Conservation (phyloP, 2,329 filamentous ascomycete species). For the Alternaria conjuncta region DNA sequence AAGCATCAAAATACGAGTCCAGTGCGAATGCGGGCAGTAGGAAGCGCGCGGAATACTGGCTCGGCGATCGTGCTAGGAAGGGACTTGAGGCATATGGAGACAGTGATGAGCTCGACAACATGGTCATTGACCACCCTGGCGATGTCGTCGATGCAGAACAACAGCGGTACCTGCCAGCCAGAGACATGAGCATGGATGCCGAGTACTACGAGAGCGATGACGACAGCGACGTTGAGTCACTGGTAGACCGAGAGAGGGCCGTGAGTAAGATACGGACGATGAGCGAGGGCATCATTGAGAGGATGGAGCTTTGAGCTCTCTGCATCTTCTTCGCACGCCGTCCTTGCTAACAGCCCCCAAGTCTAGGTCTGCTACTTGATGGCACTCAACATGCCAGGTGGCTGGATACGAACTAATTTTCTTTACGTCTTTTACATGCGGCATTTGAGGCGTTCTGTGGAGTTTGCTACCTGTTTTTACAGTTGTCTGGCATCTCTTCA, state of each 20-base stretch:
- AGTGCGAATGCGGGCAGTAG: conserved; percentile 65
- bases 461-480: not conserved
- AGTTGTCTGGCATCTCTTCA: conserved; percentile 12
- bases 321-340: not conserved
- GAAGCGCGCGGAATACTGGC: conserved; percentile 89
- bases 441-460: not conserved
- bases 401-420: not conserved
- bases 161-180: conserved; percentile 44
- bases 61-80: conserved; percentile 68
- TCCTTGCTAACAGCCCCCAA: not conserved
- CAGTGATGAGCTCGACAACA: conserved; percentile 53
- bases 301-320: conserved; percentile 56
- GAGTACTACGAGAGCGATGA: conserved; percentile 42
- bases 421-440: not conserved
- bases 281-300: conserved; percentile 61
- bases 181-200: conserved; percentile 40
- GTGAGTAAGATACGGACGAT: conserved; percentile 58
- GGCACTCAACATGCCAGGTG: not conserved
- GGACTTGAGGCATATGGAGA: conserved; percentile 53
- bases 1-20: conserved; percentile 54
- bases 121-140: conserved; percentile 48
- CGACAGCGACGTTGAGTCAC: conserved; percentile 44
- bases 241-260: conserved; percentile 35
- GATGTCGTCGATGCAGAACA: conserved; percentile 48
- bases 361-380: not conserved